Base-by-base conservation (phyloP, 805 yeast species). In the Hanseniaspora occidentalis region DNA sequence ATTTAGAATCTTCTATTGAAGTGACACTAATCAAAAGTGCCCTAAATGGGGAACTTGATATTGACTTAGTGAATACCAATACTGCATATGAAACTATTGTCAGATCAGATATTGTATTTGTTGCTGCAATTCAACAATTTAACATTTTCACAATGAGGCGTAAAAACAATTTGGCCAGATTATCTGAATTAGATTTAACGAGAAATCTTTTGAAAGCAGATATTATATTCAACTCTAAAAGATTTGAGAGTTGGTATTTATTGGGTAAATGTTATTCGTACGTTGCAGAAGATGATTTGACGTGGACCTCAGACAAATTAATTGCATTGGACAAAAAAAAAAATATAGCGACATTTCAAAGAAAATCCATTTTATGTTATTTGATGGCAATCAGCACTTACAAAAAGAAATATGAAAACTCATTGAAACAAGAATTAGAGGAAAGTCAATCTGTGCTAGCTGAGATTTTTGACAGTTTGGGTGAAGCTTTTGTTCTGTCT, bases 301-400 rank as follows among this genome's bases (percentile, higher is more conserved):
- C 84, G n/a, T 85, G 95, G 94, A 82, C 89, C 1, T 77, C 95
- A 0, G 96, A 88, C 50, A 82, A 82, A 51, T 60, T 85, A 27
- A 78, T 78, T 39, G 66, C 71, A 0, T 52, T 66, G 0, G 92
- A 81, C 5, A 68, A 77, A 45, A 79, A 79, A 50, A 60, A 61
- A 3, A 56, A 61, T 0, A 79, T 85, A 0, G 84, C 86, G 0
- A 58, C 68, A 5, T 53, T 73, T 3, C 95, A 85, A 56, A 68
- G 80, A 43, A 79, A 71, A 50, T 68, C 95, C 0, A 57, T 89
- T 2, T 49, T 85, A 2, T 79, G 94, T 45, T 85, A 79, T 49
- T 53, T 78, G 18, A 79, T 81, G 83, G 86, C 94, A 0, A 60
- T 77, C 16, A 77, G 72, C 17, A 29, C 33, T 3, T 29, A n/a